Evolutionary conservation across 441 rosid species (phyloP).

Genomic region (Kokia cookei): DNA sequence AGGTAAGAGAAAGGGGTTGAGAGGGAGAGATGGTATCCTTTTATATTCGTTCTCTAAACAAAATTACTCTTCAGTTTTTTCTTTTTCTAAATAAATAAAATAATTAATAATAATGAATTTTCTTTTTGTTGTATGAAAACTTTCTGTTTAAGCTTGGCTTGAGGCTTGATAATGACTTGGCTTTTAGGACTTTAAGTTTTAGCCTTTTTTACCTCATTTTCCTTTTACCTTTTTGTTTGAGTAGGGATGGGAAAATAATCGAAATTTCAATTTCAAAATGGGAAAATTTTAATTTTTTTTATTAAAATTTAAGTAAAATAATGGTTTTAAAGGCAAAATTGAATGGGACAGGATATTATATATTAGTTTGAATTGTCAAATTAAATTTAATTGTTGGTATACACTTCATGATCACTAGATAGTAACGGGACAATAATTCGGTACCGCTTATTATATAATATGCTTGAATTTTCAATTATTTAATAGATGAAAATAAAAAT

Average conservation of each 20-base stretch:
- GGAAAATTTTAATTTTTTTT: background rate
- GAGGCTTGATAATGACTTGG: background rate
- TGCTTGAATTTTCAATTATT: background rate
- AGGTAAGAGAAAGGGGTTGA: conserved; percentile 17
- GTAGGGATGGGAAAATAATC: background rate
- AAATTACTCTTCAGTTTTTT: background rate
- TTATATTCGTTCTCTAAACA: background rate
- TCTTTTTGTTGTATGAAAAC: background rate
- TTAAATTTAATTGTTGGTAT: background rate
- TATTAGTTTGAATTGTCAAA: background rate
- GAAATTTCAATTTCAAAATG: background rate
- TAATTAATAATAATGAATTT: background rate
- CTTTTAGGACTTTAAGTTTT: background rate
- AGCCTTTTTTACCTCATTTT: background rate
- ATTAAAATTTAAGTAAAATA: background rate
- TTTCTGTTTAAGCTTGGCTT: background rate
- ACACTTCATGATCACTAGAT: background rate
- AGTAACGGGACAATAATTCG: background rate
- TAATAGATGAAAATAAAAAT: too few relatives aligned
- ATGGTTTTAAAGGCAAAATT: background rate
- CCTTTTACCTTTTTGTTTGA: background rate
- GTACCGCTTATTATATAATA: background rate
- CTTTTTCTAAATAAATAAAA: background rate
- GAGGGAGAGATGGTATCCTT: conserved; percentile 19
- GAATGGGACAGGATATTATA: background rate